Evolutionary conservation across 1,284 basidiomycete genomes (phyloP).

Genomic region (Puccinia coronata): DNA sequence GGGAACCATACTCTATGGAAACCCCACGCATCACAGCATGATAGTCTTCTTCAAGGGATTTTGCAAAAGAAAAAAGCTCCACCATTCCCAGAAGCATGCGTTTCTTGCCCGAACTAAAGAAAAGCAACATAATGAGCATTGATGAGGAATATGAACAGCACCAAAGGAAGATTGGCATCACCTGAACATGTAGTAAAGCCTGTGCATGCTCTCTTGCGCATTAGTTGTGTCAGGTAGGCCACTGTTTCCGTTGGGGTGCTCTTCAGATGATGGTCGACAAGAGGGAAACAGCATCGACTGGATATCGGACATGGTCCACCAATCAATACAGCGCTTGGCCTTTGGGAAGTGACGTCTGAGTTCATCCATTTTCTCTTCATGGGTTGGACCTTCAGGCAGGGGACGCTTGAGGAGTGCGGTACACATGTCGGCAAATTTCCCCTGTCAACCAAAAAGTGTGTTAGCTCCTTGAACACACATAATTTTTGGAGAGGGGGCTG

Average conservation of each 20-base stretch:
- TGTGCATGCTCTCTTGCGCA: not conserved
- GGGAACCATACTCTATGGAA: not conserved
- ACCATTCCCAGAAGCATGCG: not conserved
- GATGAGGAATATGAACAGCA: too few relatives aligned
- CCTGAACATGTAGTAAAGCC: conserved; percentile 8
- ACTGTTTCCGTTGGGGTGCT: not conserved
- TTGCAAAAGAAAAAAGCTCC: not conserved
- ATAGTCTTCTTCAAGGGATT: not conserved
- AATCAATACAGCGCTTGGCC: conserved; percentile 8
- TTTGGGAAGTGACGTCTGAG: not conserved
- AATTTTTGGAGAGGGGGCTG: too few relatives aligned
- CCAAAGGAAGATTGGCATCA: not conserved
- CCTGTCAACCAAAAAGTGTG: too few relatives aligned
- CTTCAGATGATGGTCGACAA: not conserved
- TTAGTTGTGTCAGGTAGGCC: conserved; percentile 21
- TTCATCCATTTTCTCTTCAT: conserved; percentile 8
- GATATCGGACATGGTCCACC: conserved; percentile 8
- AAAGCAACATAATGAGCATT: too few relatives aligned
- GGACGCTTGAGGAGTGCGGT: too few relatives aligned
- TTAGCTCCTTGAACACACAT: too few relatives aligned
- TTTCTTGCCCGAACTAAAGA: not conserved
- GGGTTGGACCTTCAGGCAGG: not conserved
- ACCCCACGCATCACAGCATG: not conserved
- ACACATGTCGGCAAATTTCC: too few relatives aligned
- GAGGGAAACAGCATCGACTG: not conserved